These are phyloP conservation scores for Solanum etuberosum DNA, from an alignment of 257 asterid species.

Conservation along the genomic window DNA sequence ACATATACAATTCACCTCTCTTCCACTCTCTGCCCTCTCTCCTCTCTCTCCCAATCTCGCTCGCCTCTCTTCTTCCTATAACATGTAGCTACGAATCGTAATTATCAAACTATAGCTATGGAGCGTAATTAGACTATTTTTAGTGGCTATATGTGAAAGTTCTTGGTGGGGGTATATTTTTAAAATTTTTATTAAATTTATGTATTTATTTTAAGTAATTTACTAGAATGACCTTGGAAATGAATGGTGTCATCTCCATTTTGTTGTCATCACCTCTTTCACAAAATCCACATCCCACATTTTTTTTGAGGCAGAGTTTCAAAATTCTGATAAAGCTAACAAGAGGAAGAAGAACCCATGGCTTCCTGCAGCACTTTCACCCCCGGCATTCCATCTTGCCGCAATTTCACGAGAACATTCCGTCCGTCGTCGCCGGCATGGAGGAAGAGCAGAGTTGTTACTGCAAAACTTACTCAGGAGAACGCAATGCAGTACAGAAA, in stretches of 20 bases:
- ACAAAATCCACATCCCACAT: neutral
- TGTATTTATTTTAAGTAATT: neutral
- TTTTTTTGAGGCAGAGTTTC: neutral
- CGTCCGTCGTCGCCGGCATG: neutral
- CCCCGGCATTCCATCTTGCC: neutral
- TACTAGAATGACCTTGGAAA: neutral
- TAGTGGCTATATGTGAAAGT: too few relatives aligned
- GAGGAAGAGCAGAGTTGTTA: neutral
- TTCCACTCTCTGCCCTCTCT: too few relatives aligned
- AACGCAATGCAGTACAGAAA: conserved; percentile 47
- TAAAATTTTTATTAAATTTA: neutral
- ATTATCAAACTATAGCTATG: too few relatives aligned
- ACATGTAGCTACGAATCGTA: too few relatives aligned
- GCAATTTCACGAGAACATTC: neutral
- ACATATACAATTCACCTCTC: too few relatives aligned
- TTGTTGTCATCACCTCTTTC: neutral
- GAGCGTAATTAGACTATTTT: too few relatives aligned
- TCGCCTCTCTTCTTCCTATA: too few relatives aligned
- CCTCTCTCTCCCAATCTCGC: too few relatives aligned
- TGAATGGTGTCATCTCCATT: neutral
- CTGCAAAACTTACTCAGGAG: conserved; percentile 14
- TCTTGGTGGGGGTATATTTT: too few relatives aligned
- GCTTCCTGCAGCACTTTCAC: neutral
- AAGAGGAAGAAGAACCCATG: neutral
- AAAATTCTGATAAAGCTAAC: neutral